A percentile compares a stretch with the other conserved stretches of the same genome.
phyloP scores from a whole-genome alignment of 139 green algal species.

The Eudorina sp. region DNA sequence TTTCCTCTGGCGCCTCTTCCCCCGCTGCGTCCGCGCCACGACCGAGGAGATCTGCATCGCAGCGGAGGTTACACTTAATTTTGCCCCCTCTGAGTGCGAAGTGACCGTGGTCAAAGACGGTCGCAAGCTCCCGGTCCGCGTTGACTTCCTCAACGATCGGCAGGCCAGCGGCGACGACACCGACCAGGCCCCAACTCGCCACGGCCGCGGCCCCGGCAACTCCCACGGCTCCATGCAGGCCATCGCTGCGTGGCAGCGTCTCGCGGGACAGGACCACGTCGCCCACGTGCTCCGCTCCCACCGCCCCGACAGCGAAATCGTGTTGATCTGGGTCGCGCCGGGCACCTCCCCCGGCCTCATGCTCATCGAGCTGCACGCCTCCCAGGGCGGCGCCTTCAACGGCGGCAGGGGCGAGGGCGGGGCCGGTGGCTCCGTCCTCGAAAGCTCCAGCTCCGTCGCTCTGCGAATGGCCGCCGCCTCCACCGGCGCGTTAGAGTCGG shows the following conservation, averaged over 20 bases:
- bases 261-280: not conserved
- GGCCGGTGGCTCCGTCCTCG: too few species aligned
- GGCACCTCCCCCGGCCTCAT: constrained; percentile 8
- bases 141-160: constrained; percentile 30
- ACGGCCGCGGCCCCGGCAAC: not conserved
- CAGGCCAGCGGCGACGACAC: not conserved
- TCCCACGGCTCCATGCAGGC: not conserved
- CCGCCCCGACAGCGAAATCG: constrained; percentile 15
- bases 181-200: not conserved
- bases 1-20: constrained; percentile 42
- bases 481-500: not conserved
- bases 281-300: not conserved
- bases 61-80: constrained; percentile 11
- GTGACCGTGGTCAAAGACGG: constrained; percentile 4
- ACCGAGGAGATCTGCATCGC: constrained; percentile 26
- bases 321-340: constrained; percentile 33
- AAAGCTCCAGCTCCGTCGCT: not conserved
- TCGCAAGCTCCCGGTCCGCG: not conserved
- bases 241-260: constrained; percentile 4
- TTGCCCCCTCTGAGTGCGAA: not conserved
- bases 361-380: constrained; percentile 23
- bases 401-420: too few species aligned
- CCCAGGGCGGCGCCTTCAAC: not conserved
- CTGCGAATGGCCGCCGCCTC: not conserved
- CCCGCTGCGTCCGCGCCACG: constrained; percentile 13